Conservation (phyloP, 345 rosid genomes). For the Reutealis trisperma region DNA sequence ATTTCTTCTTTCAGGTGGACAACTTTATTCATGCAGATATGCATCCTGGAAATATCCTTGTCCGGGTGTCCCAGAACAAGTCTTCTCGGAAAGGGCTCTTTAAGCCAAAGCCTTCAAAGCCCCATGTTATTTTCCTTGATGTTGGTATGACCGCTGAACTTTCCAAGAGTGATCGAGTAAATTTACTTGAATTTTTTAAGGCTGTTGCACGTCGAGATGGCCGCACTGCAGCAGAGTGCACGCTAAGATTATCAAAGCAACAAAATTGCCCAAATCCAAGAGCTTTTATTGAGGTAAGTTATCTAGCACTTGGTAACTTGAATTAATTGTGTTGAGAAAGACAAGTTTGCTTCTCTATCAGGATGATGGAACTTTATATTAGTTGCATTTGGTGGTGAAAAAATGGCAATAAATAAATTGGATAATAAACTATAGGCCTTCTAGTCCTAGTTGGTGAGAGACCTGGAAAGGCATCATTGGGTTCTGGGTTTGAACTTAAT, state of each 20-base stretch:
- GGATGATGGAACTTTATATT: constrained; percentile 1
- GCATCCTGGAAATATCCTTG: constrained; percentile 99
- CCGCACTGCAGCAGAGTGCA: constrained; percentile 78
- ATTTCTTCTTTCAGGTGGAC: constrained; percentile 72
- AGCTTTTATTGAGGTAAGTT: constrained; percentile 68
- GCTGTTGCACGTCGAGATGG: constrained; percentile 95
- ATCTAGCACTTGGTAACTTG: neutral
- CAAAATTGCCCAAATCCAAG: constrained; percentile 90
- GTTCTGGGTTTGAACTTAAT: neutral
- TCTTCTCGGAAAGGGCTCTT: constrained; percentile 64
- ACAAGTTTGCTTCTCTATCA: neutral
- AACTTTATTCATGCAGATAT: constrained; percentile 98
- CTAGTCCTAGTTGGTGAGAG: constrained; percentile 1
- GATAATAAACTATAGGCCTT: neutral
- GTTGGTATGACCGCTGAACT: constrained; percentile 99
- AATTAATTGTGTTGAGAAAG: neutral
- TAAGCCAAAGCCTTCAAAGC: constrained; percentile 90
- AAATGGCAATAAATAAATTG: neutral
- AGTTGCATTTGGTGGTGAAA: neutral
- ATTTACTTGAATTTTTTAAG: constrained; percentile 84
- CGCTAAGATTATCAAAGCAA: constrained; percentile 77
- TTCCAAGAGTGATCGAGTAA: constrained; percentile 72
- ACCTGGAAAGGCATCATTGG: neutral
- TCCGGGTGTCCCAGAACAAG: constrained; percentile 60
- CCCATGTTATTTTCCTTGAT: constrained; percentile 93